These are phyloP conservation scores for Coniosporium tulheliwenetii DNA, from an alignment of 2,329 filamentous ascomycete species.

Conservation along the genomic window DNA sequence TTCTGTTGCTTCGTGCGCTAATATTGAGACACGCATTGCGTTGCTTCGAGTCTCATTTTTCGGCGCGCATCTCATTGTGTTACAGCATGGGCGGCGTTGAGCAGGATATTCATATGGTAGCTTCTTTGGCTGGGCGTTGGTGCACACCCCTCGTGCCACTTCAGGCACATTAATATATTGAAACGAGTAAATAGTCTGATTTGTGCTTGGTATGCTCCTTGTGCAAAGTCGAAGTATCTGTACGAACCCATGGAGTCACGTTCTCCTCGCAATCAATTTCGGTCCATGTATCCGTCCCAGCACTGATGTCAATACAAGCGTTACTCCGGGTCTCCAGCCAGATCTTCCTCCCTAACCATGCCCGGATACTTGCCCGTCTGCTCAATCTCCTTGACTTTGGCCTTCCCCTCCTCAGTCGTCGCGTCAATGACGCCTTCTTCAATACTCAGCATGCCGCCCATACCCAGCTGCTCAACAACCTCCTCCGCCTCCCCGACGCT, in stretches of 20 bases:
- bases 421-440: constrained; percentile 92
- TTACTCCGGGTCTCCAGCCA: constrained; percentile 18
- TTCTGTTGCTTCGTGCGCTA: too few species aligned
- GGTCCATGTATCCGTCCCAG: background rate
- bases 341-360: constrained; percentile 37
- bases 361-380: constrained; percentile 20
- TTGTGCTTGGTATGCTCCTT: too few species aligned
- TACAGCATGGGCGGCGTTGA: too few species aligned
- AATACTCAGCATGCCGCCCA: constrained; percentile 78
- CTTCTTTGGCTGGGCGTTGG: too few species aligned
- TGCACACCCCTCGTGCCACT: too few species aligned
- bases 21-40: too few species aligned
- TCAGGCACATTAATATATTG: too few species aligned
- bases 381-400: constrained; percentile 56
- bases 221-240: too few species aligned
- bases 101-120: too few species aligned
- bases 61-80: too few species aligned
- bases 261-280: background rate
- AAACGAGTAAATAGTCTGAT: too few species aligned
- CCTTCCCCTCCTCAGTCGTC: constrained; percentile 73
- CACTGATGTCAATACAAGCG: background rate
- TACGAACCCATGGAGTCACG: background rate
- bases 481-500: constrained; percentile 77
- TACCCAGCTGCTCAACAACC: constrained; percentile 61
- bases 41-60: too few species aligned